phyloP scores from a whole-genome alignment of 176 grass and related monocot genomes.

The Zea luxurians region DNA sequence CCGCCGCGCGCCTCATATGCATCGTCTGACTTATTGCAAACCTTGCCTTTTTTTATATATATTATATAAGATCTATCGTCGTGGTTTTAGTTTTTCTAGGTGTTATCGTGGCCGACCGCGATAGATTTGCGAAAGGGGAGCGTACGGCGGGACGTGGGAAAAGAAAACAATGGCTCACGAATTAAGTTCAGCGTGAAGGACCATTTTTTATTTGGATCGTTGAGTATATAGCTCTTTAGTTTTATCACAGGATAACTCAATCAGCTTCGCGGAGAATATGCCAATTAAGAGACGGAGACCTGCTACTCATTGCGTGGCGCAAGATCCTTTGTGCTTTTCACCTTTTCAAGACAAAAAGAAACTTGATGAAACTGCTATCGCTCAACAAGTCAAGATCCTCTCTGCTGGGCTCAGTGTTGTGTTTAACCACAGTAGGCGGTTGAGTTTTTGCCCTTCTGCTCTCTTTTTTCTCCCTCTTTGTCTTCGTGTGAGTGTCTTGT shows the following conservation, averaged over 20 bases:
- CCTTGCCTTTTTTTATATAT: not conserved
- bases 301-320: not conserved
- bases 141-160: too few species aligned
- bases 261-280: slow-evolving; percentile 19
- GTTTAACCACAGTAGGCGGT: too few species aligned
- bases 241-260: slow-evolving; percentile 1
- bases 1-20: not conserved
- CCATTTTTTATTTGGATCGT: not conserved
- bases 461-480: too few species aligned
- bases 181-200: not conserved
- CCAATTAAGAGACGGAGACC: not conserved
- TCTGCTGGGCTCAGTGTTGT: too few species aligned
- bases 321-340: not conserved
- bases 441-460: too few species aligned
- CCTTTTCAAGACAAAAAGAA: not conserved
- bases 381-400: not conserved
- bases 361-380: not conserved
- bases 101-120: slow-evolving; percentile 43
- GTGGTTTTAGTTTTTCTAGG: not conserved
- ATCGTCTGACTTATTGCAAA: not conserved
- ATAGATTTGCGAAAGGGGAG: slow-evolving; percentile 43
- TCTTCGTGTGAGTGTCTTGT: too few species aligned
- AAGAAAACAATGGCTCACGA: not conserved
- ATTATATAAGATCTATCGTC: not conserved
- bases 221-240: not conserved